Evolutionary conservation across 2,329 filamentous ascomycete genomes (phyloP).

Genomic region (Nigrospora oryzae): DNA sequence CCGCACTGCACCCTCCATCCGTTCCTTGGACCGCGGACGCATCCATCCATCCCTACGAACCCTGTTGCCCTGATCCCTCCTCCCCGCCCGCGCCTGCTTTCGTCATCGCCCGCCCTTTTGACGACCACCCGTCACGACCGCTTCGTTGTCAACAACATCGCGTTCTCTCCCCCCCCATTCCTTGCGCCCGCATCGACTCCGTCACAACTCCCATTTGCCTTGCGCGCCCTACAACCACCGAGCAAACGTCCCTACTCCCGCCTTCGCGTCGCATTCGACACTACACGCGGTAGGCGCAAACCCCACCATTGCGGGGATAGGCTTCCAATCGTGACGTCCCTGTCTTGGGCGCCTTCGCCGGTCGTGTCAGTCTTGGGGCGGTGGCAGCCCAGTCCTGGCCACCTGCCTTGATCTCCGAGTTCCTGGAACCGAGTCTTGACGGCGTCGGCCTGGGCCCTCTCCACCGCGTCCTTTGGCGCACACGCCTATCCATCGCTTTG

Average conservation of each 20-base stretch:
- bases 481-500: no score
- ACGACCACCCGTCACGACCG: constrained; percentile 15
- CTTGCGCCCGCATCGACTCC: constrained; percentile 1
- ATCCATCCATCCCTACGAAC: constrained; percentile 13
- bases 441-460: no score
- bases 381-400: no score
- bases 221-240: no score
- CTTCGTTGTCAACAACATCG: constrained; percentile 10
- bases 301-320: constrained; percentile 23
- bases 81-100: constrained; percentile 16
- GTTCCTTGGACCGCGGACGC: no score
- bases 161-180: constrained; percentile 13
- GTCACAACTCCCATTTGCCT: background rate
- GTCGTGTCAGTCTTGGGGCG: no score
- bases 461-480: no score
- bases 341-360: background rate
- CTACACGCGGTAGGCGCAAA: constrained; percentile 23
- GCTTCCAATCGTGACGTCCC: background rate
- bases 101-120: constrained; percentile 14
- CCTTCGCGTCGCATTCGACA: constrained; percentile 12
- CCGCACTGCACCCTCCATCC: background rate
- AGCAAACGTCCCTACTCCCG: constrained; percentile 5
- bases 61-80: constrained; percentile 3
- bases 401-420: no score
- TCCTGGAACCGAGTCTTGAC: no score